A percentile compares a stretch with the other conserved stretches of the same genome.
phyloP scores from a whole-genome alignment of 441 rosid species.

The Mallotus japonicus region DNA sequence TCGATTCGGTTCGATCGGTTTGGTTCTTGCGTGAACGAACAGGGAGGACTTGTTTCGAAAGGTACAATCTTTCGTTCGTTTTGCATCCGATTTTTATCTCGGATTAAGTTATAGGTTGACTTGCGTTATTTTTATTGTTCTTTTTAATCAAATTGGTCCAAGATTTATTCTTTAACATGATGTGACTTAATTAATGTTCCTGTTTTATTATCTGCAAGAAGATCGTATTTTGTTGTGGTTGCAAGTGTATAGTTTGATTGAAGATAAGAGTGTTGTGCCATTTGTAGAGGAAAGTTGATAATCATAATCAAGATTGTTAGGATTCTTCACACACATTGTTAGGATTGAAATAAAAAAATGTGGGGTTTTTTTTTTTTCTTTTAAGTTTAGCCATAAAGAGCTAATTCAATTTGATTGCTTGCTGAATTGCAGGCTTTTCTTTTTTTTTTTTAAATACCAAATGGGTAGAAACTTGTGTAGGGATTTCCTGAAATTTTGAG shows the following conservation, averaged over 20 bases:
- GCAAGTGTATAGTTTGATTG: no score
- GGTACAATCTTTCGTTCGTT: background rate
- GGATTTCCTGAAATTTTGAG: background rate
- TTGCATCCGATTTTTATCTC: background rate
- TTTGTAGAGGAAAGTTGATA: background rate
- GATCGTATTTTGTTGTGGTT: no score
- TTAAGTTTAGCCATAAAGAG: background rate
- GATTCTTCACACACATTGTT: background rate
- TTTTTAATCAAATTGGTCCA: background rate
- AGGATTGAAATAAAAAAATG: background rate
- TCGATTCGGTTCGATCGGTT: no score
- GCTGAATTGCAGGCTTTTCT: no score
- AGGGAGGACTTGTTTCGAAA: background rate
- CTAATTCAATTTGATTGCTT: background rate
- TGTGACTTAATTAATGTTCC: no score
- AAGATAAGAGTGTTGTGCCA: background rate
- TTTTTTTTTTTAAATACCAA: no score
- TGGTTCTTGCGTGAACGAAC: no score
- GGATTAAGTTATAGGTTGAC: no score
- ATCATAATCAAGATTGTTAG: background rate
- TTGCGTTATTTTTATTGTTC: background rate
- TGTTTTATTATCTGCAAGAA: no score
- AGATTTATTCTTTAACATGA: background rate
- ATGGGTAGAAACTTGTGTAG: background rate
- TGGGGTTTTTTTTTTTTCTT: background rate